Conservation (phyloP, 345 rosid genomes). For the Boechera retrofracta region DNA sequence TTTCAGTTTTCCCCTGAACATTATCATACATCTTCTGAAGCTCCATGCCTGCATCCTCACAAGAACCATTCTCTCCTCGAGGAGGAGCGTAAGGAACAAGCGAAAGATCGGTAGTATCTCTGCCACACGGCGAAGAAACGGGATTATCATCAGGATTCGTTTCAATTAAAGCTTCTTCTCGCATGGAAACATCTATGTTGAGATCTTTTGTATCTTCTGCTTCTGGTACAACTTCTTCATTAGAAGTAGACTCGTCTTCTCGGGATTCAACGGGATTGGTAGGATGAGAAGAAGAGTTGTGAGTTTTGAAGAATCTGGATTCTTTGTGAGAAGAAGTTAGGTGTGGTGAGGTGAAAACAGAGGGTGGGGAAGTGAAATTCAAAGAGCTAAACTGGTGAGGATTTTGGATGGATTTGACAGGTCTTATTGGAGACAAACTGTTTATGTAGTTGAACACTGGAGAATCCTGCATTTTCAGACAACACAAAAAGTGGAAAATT, state of each 20-base stretch:
- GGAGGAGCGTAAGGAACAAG: constrained; percentile 48
- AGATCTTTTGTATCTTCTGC: constrained; percentile 10
- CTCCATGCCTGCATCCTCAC: constrained; percentile 42
- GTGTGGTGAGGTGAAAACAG: constrained; percentile 97
- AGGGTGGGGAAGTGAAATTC: constrained; percentile 71
- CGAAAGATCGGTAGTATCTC: constrained; percentile 38
- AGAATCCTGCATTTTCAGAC: constrained; percentile 71
- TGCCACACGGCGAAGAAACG: constrained; percentile 37
- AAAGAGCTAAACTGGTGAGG: constrained; percentile 76
- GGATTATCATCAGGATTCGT: constrained; percentile 51
- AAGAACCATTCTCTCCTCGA: constrained; percentile 44
- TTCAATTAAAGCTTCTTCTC: constrained; percentile 49
- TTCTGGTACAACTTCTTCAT: constrained; percentile 39
- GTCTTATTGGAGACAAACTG: constrained; percentile 94
- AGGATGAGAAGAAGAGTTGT: constrained; percentile 51
- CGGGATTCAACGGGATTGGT: constrained; percentile 46
- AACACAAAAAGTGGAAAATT: not conserved
- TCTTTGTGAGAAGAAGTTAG: constrained; percentile 73
- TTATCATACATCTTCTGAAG: constrained; percentile 45
- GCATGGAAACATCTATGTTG: constrained; percentile 43
- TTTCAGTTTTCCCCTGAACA: constrained; percentile 48
- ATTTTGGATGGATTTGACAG: constrained; percentile 63
- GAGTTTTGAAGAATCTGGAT: constrained; percentile 67
- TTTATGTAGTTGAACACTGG: constrained; percentile 91
- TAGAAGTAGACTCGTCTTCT: constrained; percentile 38